These are phyloP conservation scores for Nannochloropsis oceanica DNA, from an alignment of 108 stramenopile genomes.

Conservation along the genomic window DNA sequence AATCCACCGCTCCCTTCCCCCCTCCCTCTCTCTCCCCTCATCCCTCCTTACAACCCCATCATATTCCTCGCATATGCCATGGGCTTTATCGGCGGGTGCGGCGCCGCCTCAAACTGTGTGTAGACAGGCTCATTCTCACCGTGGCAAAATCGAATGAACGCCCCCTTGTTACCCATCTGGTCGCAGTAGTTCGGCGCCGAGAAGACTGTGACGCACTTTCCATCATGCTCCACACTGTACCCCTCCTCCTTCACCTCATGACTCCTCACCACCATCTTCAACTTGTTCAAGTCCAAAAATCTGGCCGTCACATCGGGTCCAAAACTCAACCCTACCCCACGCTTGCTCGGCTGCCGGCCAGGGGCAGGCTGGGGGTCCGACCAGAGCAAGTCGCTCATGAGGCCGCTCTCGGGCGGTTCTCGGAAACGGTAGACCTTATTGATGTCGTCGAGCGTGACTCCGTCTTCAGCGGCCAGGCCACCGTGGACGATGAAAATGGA, in stretches of 20 bases:
- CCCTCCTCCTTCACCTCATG: conserved; percentile 97
- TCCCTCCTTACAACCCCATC: not conserved
- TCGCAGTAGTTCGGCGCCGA: conserved; percentile 99
- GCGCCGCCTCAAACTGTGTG: conserved; percentile 67
- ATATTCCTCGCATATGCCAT: conserved; percentile 75
- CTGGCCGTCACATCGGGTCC: conserved; percentile 81
- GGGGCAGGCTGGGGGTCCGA: conserved; percentile 92
- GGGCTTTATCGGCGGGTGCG: conserved; percentile 88
- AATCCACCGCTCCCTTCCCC: not conserved
- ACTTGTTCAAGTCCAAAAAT: conserved; percentile 65
- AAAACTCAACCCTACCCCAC: conserved; percentile 91
- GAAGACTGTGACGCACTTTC: conserved; percentile 95
- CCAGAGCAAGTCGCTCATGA: conserved; percentile 96
- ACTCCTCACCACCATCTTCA: conserved; percentile 67
- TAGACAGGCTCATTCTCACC: conserved; percentile 60
- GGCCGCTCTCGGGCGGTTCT: conserved; percentile 80
- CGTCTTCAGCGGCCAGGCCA: conserved; percentile 64
- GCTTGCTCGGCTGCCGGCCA: conserved; percentile 72
- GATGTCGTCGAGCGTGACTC: conserved; percentile 75
- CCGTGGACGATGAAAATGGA: conserved; percentile 87
- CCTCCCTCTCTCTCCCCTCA: not conserved
- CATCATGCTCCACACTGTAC: conserved; percentile 96
- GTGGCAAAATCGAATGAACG: conserved; percentile 73
- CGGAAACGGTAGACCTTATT: conserved; percentile 55
- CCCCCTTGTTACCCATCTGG: conserved; percentile 96